Conservation (phyloP, 1,139 yeast genomes). For the Geotrichum australiense region DNA sequence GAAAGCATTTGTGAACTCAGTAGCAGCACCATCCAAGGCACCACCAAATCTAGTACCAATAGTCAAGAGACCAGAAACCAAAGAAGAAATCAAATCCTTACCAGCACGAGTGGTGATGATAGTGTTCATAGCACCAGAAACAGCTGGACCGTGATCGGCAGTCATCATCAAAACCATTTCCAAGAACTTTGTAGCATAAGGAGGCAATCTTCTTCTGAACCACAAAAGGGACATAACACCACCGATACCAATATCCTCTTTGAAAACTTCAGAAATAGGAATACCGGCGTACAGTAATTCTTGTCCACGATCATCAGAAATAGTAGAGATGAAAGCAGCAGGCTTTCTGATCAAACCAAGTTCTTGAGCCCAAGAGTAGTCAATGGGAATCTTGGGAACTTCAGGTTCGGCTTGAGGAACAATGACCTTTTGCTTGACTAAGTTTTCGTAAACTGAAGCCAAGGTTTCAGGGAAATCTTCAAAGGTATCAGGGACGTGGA, state of each 20-base stretch:
- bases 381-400: slow-evolving; percentile 43
- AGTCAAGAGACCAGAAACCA: slow-evolving; percentile 41
- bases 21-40: slow-evolving; percentile 44
- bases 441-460: slow-evolving; percentile 33
- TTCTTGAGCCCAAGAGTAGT: slow-evolving; percentile 45
- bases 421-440: slow-evolving; percentile 36
- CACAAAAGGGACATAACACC: slow-evolving; percentile 44
- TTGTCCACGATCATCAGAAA: slow-evolving; percentile 44
- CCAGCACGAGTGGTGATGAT: slow-evolving; percentile 45
- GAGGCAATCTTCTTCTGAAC: slow-evolving; percentile 42
- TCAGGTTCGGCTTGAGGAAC: slow-evolving; percentile 39
- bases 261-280: slow-evolving; percentile 43
- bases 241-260: slow-evolving; percentile 43
- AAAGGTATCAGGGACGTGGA: slow-evolving; percentile 41
- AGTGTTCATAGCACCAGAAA: slow-evolving; percentile 44
- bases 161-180: slow-evolving; percentile 45
- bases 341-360: slow-evolving; percentile 44
- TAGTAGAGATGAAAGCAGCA: slow-evolving; percentile 43
- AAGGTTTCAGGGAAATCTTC: slow-evolving; percentile 42
- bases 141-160: slow-evolving; percentile 46
- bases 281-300: slow-evolving; percentile 43
- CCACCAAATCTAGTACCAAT: slow-evolving; percentile 44
- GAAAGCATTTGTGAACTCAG: slow-evolving; percentile 40
- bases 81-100: slow-evolving; percentile 41
- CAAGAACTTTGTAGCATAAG: slow-evolving; percentile 41